Base-by-base conservation (phyloP, 129 eudicot genomes). In the Centrapalus pauciflorus region DNA sequence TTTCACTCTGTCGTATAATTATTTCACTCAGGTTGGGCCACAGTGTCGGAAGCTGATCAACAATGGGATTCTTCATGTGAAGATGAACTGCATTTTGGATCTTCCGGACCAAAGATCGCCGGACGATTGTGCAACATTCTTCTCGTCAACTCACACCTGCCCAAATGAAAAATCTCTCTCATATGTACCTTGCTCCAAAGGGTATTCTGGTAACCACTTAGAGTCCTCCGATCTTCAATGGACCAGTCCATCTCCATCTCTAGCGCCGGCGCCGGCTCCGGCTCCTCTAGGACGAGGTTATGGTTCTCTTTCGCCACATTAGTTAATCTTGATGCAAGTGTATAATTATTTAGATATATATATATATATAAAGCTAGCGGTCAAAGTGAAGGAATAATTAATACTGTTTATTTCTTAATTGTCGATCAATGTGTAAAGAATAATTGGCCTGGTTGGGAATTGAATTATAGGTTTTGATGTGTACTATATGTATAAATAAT, bases 1-100 rank as follows among this genome's bases (percentile, higher is more conserved):
- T n/a, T 67, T 83, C 1, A 49, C 81, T 1, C 16, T 79, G 28
- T 66, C 81, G 17, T 21, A 67, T 4, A 83, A 83, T 7, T 83
- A 79, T 55, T 84, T 84, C 34, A 80, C 85, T 3, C 78, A 63
- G 37, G 79, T 80, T 2, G 85, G 83, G 2, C 76, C 76, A 12
- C 0, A 19, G 14, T 83, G 89, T 50, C 66, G 73, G 67, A 46
- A 33, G 32, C 9, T 65, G 85, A 76, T 83, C 0, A 21, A 59
- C 0, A 7, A 2, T 0, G 43, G 65, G 7, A 51, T 66, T 7
- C 74, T 84, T 68, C 43, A 84, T 54, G 77, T 77, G 33, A 75
- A 28, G 33, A 78, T 64, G 79, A 83, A 85, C 37, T 85, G 93
- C 66, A 80, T 85, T 54, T 9, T 55, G 14, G 88, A 67, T 32